Percentiles rank a stretch among this genome's conserved stretches.
These are phyloP conservation scores for Metschnikowia shivogae DNA, from an alignment of 805 yeast species.

Conservation along the genomic window DNA sequence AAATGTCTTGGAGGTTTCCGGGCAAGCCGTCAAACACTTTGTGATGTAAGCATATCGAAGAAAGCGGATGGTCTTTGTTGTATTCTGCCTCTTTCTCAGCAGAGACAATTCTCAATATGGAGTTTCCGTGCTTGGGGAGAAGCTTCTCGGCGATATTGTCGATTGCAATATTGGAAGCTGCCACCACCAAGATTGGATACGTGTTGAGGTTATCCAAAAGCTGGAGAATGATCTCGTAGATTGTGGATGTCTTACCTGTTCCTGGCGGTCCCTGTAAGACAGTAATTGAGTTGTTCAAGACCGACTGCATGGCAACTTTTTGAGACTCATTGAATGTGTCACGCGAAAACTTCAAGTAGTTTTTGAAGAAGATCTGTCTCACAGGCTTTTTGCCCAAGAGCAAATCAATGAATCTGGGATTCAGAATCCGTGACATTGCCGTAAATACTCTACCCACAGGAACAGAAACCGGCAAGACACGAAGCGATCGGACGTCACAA, in stretches of 20 bases:
- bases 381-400: slow-evolving; percentile 53
- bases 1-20: slow-evolving; percentile 37
- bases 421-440: slow-evolving; percentile 59
- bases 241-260: slow-evolving; percentile 44
- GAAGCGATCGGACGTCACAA: slow-evolving; percentile 32
- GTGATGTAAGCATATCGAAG: slow-evolving; percentile 61
- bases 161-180: slow-evolving; percentile 72
- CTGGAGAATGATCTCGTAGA: slow-evolving; percentile 46
- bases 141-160: slow-evolving; percentile 73
- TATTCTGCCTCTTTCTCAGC: slow-evolving; percentile 61
- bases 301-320: slow-evolving; percentile 49
- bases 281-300: slow-evolving; percentile 46
- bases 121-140: slow-evolving; percentile 44
- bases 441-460: slow-evolving; percentile 60
- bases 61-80: slow-evolving; percentile 50
- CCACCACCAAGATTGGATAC: slow-evolving; percentile 66
- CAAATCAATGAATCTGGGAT: slow-evolving; percentile 49
- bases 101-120: slow-evolving; percentile 56
- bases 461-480: slow-evolving; percentile 57
- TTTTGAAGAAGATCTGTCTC: slow-evolving; percentile 53
- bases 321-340: slow-evolving; percentile 57
- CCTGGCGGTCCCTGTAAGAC: slow-evolving; percentile 44
- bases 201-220: slow-evolving; percentile 51
- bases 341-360: slow-evolving; percentile 46
- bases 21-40: slow-evolving; percentile 51